A percentile compares a stretch with the other conserved stretches of the same genome.
Conservation (phyloP, 768 basidiomycete species). For the Fibroporia radiculosa region DNA sequence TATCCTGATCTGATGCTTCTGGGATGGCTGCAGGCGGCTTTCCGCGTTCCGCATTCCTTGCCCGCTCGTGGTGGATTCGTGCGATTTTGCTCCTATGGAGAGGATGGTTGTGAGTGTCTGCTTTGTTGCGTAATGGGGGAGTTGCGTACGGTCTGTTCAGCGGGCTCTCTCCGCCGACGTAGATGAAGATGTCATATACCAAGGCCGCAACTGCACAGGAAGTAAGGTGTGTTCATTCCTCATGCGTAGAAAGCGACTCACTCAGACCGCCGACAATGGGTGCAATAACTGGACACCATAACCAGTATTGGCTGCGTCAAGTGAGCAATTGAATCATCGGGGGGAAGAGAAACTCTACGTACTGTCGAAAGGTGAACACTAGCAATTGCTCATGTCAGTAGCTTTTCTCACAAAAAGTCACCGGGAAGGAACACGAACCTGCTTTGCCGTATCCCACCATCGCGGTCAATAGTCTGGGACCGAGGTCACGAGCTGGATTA, state of each 20-base stretch:
- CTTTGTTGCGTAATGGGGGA: too few relatives aligned
- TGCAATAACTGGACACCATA: constrained; percentile 59
- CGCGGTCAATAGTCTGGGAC: constrained; percentile 58
- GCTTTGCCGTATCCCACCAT: constrained; percentile 66
- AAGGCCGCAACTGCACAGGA: constrained; percentile 31
- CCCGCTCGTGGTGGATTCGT: constrained; percentile 14
- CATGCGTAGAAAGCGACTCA: constrained; percentile 3
- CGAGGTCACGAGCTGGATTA: constrained; percentile 69
- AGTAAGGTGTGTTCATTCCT: neutral
- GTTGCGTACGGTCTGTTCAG: constrained; percentile 49
- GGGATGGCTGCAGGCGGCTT: constrained; percentile 13
- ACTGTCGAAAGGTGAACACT: constrained; percentile 39
- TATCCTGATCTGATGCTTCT: too few relatives aligned
- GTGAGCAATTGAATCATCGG: constrained; percentile 11
- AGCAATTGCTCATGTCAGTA: too few relatives aligned
- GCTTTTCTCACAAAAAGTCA: neutral
- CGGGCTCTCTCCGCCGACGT: constrained; percentile 45
- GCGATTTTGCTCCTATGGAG: too few relatives aligned
- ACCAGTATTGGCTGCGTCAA: constrained; percentile 55
- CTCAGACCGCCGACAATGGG: constrained; percentile 51
- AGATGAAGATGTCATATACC: constrained; percentile 53
- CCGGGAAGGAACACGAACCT: constrained; percentile 14
- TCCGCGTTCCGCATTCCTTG: constrained; percentile 9
- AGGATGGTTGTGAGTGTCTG: too few relatives aligned
- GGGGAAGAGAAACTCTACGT: constrained; percentile 8